These are phyloP conservation scores for Aureobasidium zeae DNA, from an alignment of 2,329 filamentous ascomycete species.

Conservation along the genomic window DNA sequence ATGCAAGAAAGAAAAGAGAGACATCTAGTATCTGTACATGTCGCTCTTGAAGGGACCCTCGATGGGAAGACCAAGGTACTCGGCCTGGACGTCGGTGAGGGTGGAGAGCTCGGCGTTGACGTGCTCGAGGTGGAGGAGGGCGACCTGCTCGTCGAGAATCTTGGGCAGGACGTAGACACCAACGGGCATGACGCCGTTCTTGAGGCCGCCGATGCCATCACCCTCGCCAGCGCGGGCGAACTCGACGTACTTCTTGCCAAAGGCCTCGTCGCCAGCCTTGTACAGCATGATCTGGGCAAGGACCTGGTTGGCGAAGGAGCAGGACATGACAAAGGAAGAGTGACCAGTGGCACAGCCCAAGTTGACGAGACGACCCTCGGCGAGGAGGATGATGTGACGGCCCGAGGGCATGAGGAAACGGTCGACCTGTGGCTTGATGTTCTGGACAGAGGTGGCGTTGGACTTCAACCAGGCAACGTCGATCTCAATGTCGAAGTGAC, in stretches of 20 bases:
- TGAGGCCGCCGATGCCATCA: slow-evolving; percentile 33
- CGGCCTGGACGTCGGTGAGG: slow-evolving; percentile 77
- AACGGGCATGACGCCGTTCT: slow-evolving; percentile 74
- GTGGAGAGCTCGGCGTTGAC: slow-evolving; percentile 89
- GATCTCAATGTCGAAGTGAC: slow-evolving; percentile 99
- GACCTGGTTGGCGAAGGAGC: slow-evolving; percentile 99
- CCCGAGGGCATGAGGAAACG: slow-evolving; percentile 90
- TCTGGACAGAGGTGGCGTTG: slow-evolving; percentile 85
- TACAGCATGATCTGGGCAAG: slow-evolving; percentile 97
- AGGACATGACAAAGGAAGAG: slow-evolving; percentile 99
- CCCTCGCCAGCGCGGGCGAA: slow-evolving; percentile 52
- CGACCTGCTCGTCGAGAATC: slow-evolving; percentile 98
- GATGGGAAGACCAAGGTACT: slow-evolving; percentile 79
- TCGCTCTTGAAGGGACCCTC: slow-evolving; percentile 96
- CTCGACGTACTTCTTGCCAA: slow-evolving; percentile 89
- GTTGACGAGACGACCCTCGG: slow-evolving; percentile 98
- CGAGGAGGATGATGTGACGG: slow-evolving; percentile 95
- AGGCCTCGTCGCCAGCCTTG: slow-evolving; percentile 82
- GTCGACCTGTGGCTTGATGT: slow-evolving; percentile 99
- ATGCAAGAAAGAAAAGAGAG: background rate
- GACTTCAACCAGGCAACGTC: slow-evolving; percentile 99
- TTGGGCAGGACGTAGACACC: slow-evolving; percentile 97
- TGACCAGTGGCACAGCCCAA: slow-evolving; percentile 97
- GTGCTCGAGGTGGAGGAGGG: slow-evolving; percentile 83
- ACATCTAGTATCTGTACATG: slow-evolving; percentile 65